Base-by-base conservation (phyloP, 257 asterid genomes). In the Euphrasia confusa region DNA sequence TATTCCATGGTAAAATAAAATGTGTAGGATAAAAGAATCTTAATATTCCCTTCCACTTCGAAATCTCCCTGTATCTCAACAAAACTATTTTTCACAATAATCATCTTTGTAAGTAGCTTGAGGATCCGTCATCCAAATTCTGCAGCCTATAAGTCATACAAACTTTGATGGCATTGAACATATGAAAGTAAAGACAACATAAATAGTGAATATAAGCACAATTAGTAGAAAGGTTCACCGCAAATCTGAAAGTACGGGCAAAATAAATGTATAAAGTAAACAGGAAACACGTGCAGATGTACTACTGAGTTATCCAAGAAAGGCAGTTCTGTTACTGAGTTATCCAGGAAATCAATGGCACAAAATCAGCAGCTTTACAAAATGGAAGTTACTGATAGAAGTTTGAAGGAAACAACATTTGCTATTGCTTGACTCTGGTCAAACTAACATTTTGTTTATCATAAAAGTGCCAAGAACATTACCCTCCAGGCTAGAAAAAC, bases 401-500 rank as follows among this genome's bases (percentile, higher is more conserved):
- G 10, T 14, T 21, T 52, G 8, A 10, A 7, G 32, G 35, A 53
- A 53, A 42, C 39, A 61, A 37, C 10, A 30, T 50, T 28, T 65
- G 70, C 65, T 61, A 53, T 35, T 17, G 35, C 32, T 64, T 13
- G 64, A 57, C 28, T 55, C 48, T 32, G 56, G 44, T 53, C 30
- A 60, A 64, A 72, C 11, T 17, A 15, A 52, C 21, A 61, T 4
- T 40, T 52, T 13, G 9, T 8, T 54, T 24, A 48, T 58, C 49
- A 60, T 52, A 58, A 15, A 56, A 33, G 24, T 50, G 58, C 57
- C 49, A 58, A 58, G 67, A 68, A 28, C 35, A 70, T 81, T 86
- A 93, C 99, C 97, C 95, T 89, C 99, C 99, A 93, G 71, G 97
- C 99, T 66, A 83, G 75, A 39, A 93, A 75, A 64, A 93, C 84